Conservation (phyloP, 2,329 filamentous ascomycete genomes). For the Ilyonectria mors-panacis region DNA sequence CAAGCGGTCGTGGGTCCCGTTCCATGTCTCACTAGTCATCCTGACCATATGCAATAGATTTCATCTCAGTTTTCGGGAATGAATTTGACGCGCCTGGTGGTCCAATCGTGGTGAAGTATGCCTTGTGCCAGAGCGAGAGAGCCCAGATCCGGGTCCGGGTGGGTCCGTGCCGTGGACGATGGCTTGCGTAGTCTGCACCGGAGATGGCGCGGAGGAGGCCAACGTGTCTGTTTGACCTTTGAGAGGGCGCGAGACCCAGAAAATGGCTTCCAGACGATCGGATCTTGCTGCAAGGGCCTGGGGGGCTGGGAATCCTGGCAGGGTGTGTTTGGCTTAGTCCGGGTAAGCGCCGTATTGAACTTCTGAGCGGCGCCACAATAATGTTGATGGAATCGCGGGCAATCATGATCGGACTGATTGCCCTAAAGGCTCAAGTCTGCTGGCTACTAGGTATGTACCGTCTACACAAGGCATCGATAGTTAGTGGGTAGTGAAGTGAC, state of each 20-base stretch:
- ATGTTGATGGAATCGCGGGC: neutral
- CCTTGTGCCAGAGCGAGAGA: constrained; percentile 40
- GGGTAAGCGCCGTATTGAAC: constrained; percentile 45
- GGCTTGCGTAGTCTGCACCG: constrained; percentile 40
- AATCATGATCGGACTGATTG: neutral
- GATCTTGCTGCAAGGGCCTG: constrained; percentile 43
- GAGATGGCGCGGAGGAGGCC: constrained; percentile 31
- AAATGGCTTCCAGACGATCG: constrained; percentile 44
- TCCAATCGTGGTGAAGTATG: constrained; percentile 48
- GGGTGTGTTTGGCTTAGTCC: constrained; percentile 26
- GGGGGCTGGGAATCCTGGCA: constrained; percentile 27
- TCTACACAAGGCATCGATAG: constrained; percentile 9
- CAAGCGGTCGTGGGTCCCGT: constrained; percentile 37
- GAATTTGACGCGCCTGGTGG: constrained; percentile 44
- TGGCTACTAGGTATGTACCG: neutral
- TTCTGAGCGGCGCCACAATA: constrained; percentile 31
- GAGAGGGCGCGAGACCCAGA: constrained; percentile 25
- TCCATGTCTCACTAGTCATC: constrained; percentile 45
- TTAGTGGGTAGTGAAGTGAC: constrained; percentile 14
- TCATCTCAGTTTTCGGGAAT: constrained; percentile 39
- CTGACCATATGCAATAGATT: constrained; percentile 49
- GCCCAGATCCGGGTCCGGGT: constrained; percentile 31
- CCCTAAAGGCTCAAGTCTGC: constrained; percentile 1
- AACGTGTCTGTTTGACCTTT: constrained; percentile 31
- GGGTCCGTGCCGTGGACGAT: constrained; percentile 37